Percentiles rank a stretch among this genome's conserved stretches.
These are phyloP conservation scores for Apiosordaria backusii DNA, from an alignment of 495 filamentous ascomycete genomes.

Conservation along the genomic window DNA sequence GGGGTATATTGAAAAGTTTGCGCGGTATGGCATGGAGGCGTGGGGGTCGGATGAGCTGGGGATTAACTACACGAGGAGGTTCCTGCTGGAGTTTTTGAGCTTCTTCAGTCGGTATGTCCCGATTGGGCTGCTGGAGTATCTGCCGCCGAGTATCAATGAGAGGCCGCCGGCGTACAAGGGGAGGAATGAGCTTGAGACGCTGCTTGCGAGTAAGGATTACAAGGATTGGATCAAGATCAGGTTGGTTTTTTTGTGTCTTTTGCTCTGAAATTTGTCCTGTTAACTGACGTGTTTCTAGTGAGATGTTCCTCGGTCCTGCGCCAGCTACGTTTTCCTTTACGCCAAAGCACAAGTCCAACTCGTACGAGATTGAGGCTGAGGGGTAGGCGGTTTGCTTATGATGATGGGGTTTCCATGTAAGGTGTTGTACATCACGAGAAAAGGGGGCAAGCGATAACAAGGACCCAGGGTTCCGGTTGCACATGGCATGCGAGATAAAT, in stretches of 20 bases:
- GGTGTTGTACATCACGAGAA: neutral
- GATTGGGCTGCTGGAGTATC: constrained; percentile 77
- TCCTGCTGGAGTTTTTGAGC: constrained; percentile 91
- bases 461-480: neutral
- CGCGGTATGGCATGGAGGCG: constrained; percentile 79
- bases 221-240: constrained; percentile 98
- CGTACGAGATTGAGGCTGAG: constrained; percentile 62
- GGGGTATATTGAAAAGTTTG: constrained; percentile 81
- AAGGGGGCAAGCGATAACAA: neutral
- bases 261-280: constrained; percentile 5
- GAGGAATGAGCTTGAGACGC: constrained; percentile 83
- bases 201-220: constrained; percentile 84
- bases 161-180: constrained; percentile 78
- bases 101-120: constrained; percentile 90
- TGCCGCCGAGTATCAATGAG: constrained; percentile 85
- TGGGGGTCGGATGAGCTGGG: constrained; percentile 96
- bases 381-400: constrained; percentile 35
- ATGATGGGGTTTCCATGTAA: neutral
- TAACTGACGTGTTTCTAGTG: constrained; percentile 47
- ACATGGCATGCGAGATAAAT: neutral
- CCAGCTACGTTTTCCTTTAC: constrained; percentile 88
- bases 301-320: constrained; percentile 95
- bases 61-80: constrained; percentile 80
- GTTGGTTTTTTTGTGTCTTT: constrained; percentile 48
- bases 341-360: constrained; percentile 97